Evolutionary conservation across 192 early-diverging fungal genomes (phyloP).

Genomic region (Gryganskiella cystojenkinii): DNA sequence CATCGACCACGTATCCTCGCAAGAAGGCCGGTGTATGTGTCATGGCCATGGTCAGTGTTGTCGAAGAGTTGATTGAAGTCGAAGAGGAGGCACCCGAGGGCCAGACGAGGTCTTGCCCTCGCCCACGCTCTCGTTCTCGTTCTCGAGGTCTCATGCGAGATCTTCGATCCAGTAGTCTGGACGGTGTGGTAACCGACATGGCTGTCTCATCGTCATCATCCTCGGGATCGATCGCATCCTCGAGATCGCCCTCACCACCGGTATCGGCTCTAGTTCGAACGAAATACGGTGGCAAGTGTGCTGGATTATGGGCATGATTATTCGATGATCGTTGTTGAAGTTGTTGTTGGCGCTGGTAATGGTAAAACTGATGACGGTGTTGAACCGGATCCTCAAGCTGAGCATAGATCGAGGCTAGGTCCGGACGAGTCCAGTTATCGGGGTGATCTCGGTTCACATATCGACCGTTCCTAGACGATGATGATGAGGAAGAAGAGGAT

Average conservation of each 20-base stretch:
- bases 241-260: not conserved
- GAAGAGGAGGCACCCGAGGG: not conserved
- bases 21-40: not conserved
- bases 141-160: not conserved
- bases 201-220: not conserved
- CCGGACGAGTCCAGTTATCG: too few species aligned
- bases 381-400: too few species aligned
- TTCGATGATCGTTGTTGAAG: too few species aligned
- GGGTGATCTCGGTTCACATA: too few species aligned
- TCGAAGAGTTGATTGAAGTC: not conserved
- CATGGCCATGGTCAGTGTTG: not conserved
- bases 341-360: too few species aligned
- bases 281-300: too few species aligned
- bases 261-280: not conserved
- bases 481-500: too few species aligned
- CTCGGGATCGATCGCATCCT: not conserved
- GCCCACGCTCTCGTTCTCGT: not conserved
- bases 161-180: not conserved
- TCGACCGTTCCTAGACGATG: too few species aligned
- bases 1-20: not conserved
- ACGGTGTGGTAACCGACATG: not conserved
- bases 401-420: too few species aligned
- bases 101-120: not conserved
- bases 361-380: not conserved
- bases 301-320: too few species aligned